These are phyloP conservation scores for Albatrellus ellisii DNA, from an alignment of 768 basidiomycete genomes.

Conservation along the genomic window DNA sequence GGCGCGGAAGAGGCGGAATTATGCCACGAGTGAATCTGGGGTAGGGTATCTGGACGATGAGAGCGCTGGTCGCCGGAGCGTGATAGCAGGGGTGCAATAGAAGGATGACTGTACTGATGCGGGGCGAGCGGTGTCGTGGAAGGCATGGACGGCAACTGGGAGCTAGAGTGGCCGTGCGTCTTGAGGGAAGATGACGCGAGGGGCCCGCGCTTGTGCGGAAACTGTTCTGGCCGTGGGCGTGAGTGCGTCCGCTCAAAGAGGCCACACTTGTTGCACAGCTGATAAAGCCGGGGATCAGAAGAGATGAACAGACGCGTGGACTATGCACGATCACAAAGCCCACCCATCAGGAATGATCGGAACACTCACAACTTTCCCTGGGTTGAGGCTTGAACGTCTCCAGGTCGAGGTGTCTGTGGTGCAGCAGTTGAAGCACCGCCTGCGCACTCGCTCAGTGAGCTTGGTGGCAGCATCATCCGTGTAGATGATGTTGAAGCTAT, in stretches of 20 bases:
- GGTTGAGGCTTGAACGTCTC: slow-evolving; percentile 63
- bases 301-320: slow-evolving; percentile 4
- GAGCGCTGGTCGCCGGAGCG: slow-evolving; percentile 18
- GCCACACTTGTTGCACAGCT: slow-evolving; percentile 57
- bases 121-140: slow-evolving; percentile 32
- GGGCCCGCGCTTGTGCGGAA: slow-evolving; percentile 68
- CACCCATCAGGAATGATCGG: not conserved
- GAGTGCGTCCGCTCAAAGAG: slow-evolving; percentile 74
- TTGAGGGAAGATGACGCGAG: slow-evolving; percentile 37
- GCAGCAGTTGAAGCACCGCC: slow-evolving; percentile 76
- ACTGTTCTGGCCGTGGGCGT: slow-evolving; percentile 65
- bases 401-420: slow-evolving; percentile 79
- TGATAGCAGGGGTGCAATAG: slow-evolving; percentile 33
- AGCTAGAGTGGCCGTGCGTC: slow-evolving; percentile 32
- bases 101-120: slow-evolving; percentile 39
- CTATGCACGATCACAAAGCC: not conserved
- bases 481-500: slow-evolving; percentile 27
- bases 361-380: slow-evolving; percentile 56
- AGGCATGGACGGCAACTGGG: slow-evolving; percentile 19
- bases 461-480: slow-evolving; percentile 78
- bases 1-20: not conserved
- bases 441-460: slow-evolving; percentile 60
- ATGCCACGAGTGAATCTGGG: not conserved
- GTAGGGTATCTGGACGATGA: not conserved
- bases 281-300: slow-evolving; percentile 1